phyloP scores from a whole-genome alignment of 495 filamentous ascomycete species.

The Hyaloscypha hepaticicola region DNA sequence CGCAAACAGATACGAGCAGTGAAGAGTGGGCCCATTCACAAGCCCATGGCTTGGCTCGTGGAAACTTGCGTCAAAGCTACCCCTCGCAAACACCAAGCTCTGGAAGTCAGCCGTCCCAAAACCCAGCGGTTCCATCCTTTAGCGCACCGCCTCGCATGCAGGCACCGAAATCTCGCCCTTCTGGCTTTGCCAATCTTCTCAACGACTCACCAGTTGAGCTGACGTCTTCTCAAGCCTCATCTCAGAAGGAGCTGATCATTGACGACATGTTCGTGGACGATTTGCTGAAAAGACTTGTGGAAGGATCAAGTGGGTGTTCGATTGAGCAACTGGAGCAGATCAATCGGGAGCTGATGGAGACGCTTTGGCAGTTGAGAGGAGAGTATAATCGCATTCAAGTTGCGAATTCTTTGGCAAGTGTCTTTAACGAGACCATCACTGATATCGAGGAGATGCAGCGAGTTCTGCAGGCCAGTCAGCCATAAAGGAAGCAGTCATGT shows the following conservation, averaged over 20 bases:
- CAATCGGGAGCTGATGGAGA: conserved; percentile 85
- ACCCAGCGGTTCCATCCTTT: conserved; percentile 44
- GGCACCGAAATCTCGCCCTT: conserved; percentile 25
- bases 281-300: conserved; percentile 58
- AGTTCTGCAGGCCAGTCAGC: conserved; percentile 30
- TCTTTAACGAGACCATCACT: conserved; percentile 76
- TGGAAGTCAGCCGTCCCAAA: conserved; percentile 23
- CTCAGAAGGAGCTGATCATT: conserved; percentile 54
- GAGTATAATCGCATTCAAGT: conserved; percentile 82
- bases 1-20: conserved; percentile 26
- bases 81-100: conserved; percentile 30
- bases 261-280: conserved; percentile 53
- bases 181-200: conserved; percentile 41
- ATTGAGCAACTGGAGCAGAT: conserved; percentile 96
- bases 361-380: conserved; percentile 72
- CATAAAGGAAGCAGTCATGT: neutral
- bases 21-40: conserved; percentile 52
- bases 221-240: conserved; percentile 33
- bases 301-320: conserved; percentile 71
- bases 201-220: conserved; percentile 46
- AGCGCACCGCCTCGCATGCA: conserved; percentile 36
- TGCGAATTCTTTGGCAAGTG: conserved; percentile 53
- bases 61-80: conserved; percentile 33
- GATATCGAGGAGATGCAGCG: conserved; percentile 62
- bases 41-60: conserved; percentile 45